Evolutionary conservation across 176 grass and related monocot species (phyloP).

Genomic region (Rhynchospora breviuscula): DNA sequence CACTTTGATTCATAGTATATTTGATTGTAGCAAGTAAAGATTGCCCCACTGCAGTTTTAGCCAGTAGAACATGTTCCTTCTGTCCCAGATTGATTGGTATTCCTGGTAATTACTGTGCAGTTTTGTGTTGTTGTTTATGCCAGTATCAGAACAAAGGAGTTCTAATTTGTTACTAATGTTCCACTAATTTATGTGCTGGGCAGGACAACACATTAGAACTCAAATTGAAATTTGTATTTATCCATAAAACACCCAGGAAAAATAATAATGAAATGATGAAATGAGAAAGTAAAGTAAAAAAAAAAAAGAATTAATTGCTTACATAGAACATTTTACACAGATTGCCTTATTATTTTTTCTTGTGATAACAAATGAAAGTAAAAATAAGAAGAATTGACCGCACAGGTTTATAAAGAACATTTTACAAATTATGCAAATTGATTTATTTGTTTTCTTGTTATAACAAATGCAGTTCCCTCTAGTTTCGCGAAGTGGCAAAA

Average conservation of each 20-base stretch:
- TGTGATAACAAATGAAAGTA: not conserved
- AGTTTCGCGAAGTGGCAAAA: constrained; percentile 84
- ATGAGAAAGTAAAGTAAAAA: not conserved
- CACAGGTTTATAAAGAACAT: too few relatives aligned
- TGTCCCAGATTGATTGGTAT: not conserved
- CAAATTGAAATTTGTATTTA: not conserved
- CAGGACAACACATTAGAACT: not conserved
- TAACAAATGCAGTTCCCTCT: constrained; percentile 72
- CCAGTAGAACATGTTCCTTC: not conserved
- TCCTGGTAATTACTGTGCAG: not conserved
- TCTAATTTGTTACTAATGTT: not conserved
- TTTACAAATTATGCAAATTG: not conserved
- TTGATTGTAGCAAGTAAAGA: not conserved
- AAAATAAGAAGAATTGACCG: too few relatives aligned
- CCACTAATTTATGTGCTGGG: not conserved
- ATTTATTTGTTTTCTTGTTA: not conserved
- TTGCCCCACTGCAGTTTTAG: not conserved
- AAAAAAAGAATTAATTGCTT: not conserved
- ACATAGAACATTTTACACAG: too few relatives aligned
- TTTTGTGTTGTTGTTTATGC: not conserved
- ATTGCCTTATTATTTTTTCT: not conserved
- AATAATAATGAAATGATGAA: not conserved
- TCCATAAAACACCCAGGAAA: not conserved
- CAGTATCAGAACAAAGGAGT: not conserved
- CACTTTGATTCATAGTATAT: not conserved